Base-by-base conservation (phyloP, 768 basidiomycete genomes). In the Auricularia sp. region DNA sequence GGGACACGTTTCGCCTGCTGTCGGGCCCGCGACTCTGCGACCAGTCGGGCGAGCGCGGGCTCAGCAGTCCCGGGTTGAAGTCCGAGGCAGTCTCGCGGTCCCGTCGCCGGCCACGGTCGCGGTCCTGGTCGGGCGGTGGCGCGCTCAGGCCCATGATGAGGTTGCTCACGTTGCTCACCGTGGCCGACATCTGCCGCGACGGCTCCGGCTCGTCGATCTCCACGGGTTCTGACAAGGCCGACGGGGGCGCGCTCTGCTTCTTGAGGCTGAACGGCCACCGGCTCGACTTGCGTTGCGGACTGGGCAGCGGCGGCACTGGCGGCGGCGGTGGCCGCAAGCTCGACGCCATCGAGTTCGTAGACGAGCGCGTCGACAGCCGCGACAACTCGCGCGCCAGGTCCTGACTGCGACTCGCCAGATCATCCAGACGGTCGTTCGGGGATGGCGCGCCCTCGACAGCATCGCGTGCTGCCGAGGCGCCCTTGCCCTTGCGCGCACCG, bases 401-500 rank as follows among this genome's bases (percentile, higher is more conserved):
- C 23, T 64, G 58, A 18, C 34, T 60, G n/a, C 29, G 23, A 29
- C 14, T 42, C 6, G 64, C 64, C 11, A 64, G 54, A 33, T 21
- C 34, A 3, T 33, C 33, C 29, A 64, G 53, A 51, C 54, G 63
- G 33, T 36, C 33, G 5, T 64, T 44, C n/a, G 47, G 62, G 44
- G 47, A 51, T 44, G 51, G 39, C 29, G n/a, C 36, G 54, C 54
- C 21, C n/a, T 11, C 23, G 29, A 10, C 23, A 10, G 54, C 21
- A 34, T 23, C 12, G 8, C 76, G 71, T n/a, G 74, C 68, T 18
- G 73, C 72, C 12, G 73, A 72, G 2, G 70, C 66, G 70, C 88
- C 83, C 75, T 89, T 91, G 71, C 88, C 88, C 77, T 91, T 94
- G 62, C 94, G 82, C 2, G 87, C 84, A 47, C 93, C 93, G 61